phyloP scores from a whole-genome alignment of 73 alveolate species.

The Paramecium caudatum region DNA sequence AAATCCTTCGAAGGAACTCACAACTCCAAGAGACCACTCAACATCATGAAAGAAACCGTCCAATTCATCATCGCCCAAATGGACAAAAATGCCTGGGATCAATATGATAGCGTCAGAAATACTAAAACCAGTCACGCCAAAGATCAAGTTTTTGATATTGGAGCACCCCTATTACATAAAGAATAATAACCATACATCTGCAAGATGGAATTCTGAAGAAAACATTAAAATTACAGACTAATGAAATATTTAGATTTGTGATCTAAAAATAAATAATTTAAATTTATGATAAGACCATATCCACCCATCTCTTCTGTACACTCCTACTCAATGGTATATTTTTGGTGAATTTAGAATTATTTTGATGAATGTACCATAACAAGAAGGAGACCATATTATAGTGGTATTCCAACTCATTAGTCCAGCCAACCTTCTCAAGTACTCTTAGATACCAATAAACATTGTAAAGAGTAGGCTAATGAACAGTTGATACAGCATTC shows the following conservation, averaged over 20 bases:
- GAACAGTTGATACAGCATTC: no score
- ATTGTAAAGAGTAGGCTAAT: no score
- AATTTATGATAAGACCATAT: no score
- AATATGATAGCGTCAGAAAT: background rate
- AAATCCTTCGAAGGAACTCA: constrained; percentile 33
- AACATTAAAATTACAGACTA: constrained; percentile 1
- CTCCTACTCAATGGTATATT: no score
- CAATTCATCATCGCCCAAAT: background rate
- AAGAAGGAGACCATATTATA: no score
- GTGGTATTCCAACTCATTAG: no score
- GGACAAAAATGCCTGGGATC: background rate
- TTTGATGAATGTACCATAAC: no score
- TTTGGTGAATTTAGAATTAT: no score
- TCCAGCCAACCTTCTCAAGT: no score
- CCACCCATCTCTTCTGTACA: no score
- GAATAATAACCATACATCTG: background rate
- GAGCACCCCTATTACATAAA: background rate
- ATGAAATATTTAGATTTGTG: background rate
- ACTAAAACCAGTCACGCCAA: background rate
- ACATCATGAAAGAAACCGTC: constrained; percentile 38
- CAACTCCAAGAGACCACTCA: constrained; percentile 9
- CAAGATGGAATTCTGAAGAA: constrained; percentile 11
- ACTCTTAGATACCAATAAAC: no score
- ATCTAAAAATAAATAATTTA: no score
- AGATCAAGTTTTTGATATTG: background rate